phyloP scores from a whole-genome alignment of 768 basidiomycete genomes.

The Suillus plorans region DNA sequence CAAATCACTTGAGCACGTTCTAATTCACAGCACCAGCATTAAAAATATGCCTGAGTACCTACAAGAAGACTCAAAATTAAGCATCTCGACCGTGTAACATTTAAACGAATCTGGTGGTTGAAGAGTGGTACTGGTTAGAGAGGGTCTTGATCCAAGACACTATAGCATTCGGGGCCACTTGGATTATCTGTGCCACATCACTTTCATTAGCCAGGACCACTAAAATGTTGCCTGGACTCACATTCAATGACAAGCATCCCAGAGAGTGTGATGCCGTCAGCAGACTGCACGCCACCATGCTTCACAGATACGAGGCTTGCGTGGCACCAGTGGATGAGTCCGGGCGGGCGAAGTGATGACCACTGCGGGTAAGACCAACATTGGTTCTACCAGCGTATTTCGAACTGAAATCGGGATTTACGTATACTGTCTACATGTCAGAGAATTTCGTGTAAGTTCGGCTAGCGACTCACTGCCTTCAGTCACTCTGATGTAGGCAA shows the following conservation, averaged over 20 bases:
- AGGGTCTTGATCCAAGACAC: slow-evolving; percentile 58
- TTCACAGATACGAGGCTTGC: slow-evolving; percentile 38
- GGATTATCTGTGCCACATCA: slow-evolving; percentile 41
- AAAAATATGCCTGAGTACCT: slow-evolving; percentile 9
- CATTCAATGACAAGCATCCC: slow-evolving; percentile 40
- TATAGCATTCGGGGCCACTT: slow-evolving; percentile 50
- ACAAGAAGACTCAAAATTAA: background rate
- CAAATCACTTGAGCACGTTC: slow-evolving; percentile 29
- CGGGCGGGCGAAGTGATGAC: slow-evolving; percentile 36
- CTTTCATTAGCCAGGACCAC: background rate
- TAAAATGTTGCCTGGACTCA: slow-evolving; percentile 13
- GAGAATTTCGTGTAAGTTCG: background rate
- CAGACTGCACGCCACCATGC: slow-evolving; percentile 37
- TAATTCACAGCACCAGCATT: background rate
- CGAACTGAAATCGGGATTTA: slow-evolving; percentile 39
- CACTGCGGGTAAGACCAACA: slow-evolving; percentile 34
- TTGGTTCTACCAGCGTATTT: slow-evolving; percentile 35
- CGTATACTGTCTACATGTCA: slow-evolving; percentile 20
- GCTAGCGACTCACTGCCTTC: slow-evolving; percentile 43
- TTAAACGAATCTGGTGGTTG: slow-evolving; percentile 39
- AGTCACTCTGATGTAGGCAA: slow-evolving; percentile 61
- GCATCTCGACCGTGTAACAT: background rate
- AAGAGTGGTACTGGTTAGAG: slow-evolving; percentile 50
- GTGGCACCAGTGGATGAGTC: slow-evolving; percentile 29
- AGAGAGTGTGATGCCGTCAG: slow-evolving; percentile 38